These are phyloP conservation scores for Telopea speciosissima DNA, from an alignment of 177 flowering plant genomes.

Conservation along the genomic window DNA sequence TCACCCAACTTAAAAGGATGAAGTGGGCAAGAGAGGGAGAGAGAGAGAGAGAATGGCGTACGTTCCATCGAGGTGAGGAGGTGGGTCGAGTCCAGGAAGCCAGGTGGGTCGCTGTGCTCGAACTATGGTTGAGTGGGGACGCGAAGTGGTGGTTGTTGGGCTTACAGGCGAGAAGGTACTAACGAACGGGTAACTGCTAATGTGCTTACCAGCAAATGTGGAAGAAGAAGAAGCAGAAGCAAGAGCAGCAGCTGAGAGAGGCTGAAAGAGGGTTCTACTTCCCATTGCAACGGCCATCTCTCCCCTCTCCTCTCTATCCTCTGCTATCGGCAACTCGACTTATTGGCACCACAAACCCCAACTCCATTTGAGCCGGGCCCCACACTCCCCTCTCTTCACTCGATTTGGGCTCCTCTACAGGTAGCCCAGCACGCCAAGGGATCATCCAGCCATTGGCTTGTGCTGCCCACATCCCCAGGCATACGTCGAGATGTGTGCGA, in stretches of 20 bases:
- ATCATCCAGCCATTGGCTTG: too few relatives aligned
- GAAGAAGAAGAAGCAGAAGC: slow-evolving; percentile 18
- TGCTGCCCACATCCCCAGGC: too few relatives aligned
- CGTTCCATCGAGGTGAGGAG: slow-evolving; percentile 86
- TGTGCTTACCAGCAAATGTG: slow-evolving; percentile 10
- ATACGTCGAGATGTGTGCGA: too few relatives aligned
- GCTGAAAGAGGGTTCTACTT: slow-evolving; percentile 28
- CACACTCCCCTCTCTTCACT: too few relatives aligned
- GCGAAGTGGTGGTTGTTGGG: slow-evolving; percentile 5
- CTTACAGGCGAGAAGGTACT: slow-evolving; percentile 16
- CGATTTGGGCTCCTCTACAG: too few relatives aligned
- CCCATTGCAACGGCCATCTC: slow-evolving; percentile 41
- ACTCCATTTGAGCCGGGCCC: not conserved
- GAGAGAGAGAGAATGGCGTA: slow-evolving; percentile 19
- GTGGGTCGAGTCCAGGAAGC: slow-evolving; percentile 97
- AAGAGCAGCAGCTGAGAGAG: slow-evolving; percentile 6
- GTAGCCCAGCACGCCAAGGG: too few relatives aligned
- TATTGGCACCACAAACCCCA: not conserved
- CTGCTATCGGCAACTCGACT: not conserved
- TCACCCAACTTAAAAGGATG: not conserved
- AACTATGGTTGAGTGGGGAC: slow-evolving; percentile 15
- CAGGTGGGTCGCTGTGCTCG: slow-evolving; percentile 79
- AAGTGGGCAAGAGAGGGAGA: not conserved
- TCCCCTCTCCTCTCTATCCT: slow-evolving; percentile 10
- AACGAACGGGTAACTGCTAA: slow-evolving; percentile 11